These are phyloP conservation scores for Coemansia guatemalensis DNA, from an alignment of 192 early-diverging fungal genomes.

Conservation along the genomic window DNA sequence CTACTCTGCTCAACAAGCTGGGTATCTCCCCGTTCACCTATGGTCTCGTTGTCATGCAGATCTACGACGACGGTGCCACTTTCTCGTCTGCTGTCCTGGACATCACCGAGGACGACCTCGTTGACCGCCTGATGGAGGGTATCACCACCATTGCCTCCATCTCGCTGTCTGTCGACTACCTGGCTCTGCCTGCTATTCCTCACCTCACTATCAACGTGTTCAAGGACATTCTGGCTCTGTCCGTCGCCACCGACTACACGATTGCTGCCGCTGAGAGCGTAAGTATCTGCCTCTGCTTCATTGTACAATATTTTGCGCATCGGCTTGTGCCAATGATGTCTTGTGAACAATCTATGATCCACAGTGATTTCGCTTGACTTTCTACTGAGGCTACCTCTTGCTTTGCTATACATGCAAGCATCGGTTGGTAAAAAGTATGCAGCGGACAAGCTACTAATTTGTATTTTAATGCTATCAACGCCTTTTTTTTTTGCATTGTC, in stretches of 20 bases:
- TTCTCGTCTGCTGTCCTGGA: slow-evolving; percentile 91
- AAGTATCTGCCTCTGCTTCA: slow-evolving; percentile 39
- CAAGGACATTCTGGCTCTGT: slow-evolving; percentile 95
- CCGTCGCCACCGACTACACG: slow-evolving; percentile 87
- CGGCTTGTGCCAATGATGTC: slow-evolving; percentile 33
- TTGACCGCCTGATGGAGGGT: slow-evolving; percentile 66
- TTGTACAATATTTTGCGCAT: not conserved
- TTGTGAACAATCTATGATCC: slow-evolving; percentile 53
- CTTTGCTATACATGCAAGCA: slow-evolving; percentile 4
- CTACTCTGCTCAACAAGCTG: slow-evolving; percentile 98
- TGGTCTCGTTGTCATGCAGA: slow-evolving; percentile 90
- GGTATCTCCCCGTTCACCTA: slow-evolving; percentile 99
- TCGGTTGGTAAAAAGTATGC: not conserved
- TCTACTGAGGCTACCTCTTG: not conserved
- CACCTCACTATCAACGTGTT: slow-evolving; percentile 97
- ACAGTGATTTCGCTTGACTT: slow-evolving; percentile 50
- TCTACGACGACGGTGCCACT: slow-evolving; percentile 88
- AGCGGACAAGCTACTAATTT: not conserved
- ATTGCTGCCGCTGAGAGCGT: slow-evolving; percentile 80
- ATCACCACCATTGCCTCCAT: slow-evolving; percentile 76
- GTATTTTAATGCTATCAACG: slow-evolving; percentile 5
- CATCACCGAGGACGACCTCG: slow-evolving; percentile 74
- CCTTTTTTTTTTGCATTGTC: slow-evolving; percentile 1
- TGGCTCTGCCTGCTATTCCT: slow-evolving; percentile 84
- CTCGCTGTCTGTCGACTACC: slow-evolving; percentile 78